Percentiles rank a stretch among this genome's conserved stretches.
Evolutionary conservation across 805 yeast genomes (phyloP).

Genomic region (Pichia deserticola): DNA sequence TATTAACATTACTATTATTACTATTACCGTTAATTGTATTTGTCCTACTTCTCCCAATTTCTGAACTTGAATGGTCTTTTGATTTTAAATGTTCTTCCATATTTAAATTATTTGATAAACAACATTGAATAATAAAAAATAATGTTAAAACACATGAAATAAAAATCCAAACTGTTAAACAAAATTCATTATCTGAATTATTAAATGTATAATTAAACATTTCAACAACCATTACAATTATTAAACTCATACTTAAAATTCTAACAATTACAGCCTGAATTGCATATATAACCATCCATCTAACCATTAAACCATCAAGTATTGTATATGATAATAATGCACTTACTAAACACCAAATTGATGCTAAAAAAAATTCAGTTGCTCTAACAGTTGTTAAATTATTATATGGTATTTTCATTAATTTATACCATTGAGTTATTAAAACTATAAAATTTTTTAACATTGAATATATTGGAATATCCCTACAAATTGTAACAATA

Average conservation of each 20-base stretch:
- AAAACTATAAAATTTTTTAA: conserved; percentile 21
- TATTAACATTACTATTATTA: neutral
- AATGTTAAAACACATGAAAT: conserved; percentile 80
- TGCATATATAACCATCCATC: conserved; percentile 91
- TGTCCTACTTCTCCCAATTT: neutral
- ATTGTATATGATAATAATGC: conserved; percentile 79
- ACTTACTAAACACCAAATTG: conserved; percentile 89
- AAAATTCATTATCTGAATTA: conserved; percentile 51
- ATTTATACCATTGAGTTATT: conserved; percentile 22
- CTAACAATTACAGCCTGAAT: conserved; percentile 83
- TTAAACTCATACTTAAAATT: conserved; percentile 73
- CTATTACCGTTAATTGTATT: neutral
- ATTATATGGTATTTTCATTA: conserved; percentile 18
- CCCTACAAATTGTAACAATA: conserved; percentile 69
- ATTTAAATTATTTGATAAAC: conserved; percentile 71
- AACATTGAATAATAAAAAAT: conserved; percentile 77
- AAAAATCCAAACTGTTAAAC: conserved; percentile 84
- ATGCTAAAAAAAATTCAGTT: conserved; percentile 74
- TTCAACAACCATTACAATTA: conserved; percentile 64
- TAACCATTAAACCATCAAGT: conserved; percentile 79
- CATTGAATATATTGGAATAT: conserved; percentile 47
- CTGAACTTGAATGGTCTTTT: conserved; percentile 3
- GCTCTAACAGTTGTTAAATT: conserved; percentile 51
- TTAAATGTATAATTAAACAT: conserved; percentile 61
- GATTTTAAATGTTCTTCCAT: conserved; percentile 22